These are phyloP conservation scores for Globisporangium acanthophoron DNA, from an alignment of 352 stramenopile genomes.

Conservation along the genomic window DNA sequence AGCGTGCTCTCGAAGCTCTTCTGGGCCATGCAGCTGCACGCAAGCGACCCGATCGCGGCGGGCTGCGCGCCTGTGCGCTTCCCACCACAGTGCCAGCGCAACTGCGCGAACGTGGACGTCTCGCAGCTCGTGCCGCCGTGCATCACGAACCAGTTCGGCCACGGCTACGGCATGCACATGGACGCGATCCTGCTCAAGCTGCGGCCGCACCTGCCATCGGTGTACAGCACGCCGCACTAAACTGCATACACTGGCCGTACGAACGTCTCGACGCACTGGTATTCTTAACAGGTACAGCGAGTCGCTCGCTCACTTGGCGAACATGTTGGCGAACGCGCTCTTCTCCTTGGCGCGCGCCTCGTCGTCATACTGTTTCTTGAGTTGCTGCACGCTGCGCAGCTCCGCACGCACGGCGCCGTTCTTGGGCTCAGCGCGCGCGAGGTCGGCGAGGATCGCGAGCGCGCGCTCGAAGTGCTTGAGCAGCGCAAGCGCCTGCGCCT, in stretches of 20 bases:
- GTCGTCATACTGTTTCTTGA: constrained; percentile 53
- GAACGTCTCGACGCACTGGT: background rate
- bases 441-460: constrained; percentile 40
- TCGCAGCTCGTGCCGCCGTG: constrained; percentile 52
- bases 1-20: constrained; percentile 73
- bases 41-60: constrained; percentile 27
- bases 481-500: constrained; percentile 66
- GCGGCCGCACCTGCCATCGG: constrained; percentile 29
- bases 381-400: constrained; percentile 42
- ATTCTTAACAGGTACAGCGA: constrained; percentile 2
- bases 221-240: constrained; percentile 2
- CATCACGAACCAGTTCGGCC: constrained; percentile 69
- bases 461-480: constrained; percentile 52
- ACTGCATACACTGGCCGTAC: no score
- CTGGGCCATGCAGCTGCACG: constrained; percentile 56
- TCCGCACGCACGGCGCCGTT: constrained; percentile 61
- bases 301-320: constrained; percentile 18
- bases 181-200: constrained; percentile 45
- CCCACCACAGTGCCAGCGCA: constrained; percentile 6
- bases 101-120: constrained; percentile 60
- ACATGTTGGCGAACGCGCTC: constrained; percentile 67
- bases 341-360: constrained; percentile 53
- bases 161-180: constrained; percentile 77
- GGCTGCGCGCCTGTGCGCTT: constrained; percentile 34
- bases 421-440: constrained; percentile 60